These are phyloP conservation scores for Sequoia sempervirens DNA, from an alignment of 75 land plant species.

Conservation along the genomic window DNA sequence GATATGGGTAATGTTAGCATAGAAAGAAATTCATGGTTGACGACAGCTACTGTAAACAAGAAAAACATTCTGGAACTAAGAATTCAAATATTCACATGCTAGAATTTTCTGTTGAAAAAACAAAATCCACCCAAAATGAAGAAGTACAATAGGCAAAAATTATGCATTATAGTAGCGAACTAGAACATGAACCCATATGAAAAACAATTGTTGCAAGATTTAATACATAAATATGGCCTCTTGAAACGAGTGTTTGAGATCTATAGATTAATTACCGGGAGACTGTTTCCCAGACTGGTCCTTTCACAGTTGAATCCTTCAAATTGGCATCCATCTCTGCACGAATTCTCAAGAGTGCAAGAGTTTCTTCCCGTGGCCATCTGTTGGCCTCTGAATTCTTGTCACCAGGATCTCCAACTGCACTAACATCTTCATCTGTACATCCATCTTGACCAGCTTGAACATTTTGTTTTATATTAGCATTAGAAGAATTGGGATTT, in stretches of 20 bases:
- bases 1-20: not conserved
- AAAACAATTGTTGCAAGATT: not conserved
- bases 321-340: constrained; percentile 14
- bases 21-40: not conserved
- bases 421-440: constrained; percentile 1
- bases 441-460: not conserved
- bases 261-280: constrained; percentile 13
- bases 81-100: not conserved
- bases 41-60: not conserved
- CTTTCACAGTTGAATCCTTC: constrained; percentile 19
- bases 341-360: constrained; percentile 25
- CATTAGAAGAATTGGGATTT: not conserved
- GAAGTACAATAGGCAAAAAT: not conserved
- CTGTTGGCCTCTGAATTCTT: constrained; percentile 14
- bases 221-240: too few relatives aligned
- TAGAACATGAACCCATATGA: not conserved
- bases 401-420: not conserved
- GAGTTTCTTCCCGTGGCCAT: constrained; percentile 27
- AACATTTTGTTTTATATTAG: not conserved
- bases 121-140: not conserved
- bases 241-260: not conserved
- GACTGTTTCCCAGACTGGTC: constrained; percentile 23
- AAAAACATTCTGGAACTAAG: not conserved
- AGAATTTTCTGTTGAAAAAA: not conserved
- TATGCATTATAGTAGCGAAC: not conserved